Evolutionary conservation across 805 yeast species (phyloP).

Genomic region (Candida arabinofermentans): DNA sequence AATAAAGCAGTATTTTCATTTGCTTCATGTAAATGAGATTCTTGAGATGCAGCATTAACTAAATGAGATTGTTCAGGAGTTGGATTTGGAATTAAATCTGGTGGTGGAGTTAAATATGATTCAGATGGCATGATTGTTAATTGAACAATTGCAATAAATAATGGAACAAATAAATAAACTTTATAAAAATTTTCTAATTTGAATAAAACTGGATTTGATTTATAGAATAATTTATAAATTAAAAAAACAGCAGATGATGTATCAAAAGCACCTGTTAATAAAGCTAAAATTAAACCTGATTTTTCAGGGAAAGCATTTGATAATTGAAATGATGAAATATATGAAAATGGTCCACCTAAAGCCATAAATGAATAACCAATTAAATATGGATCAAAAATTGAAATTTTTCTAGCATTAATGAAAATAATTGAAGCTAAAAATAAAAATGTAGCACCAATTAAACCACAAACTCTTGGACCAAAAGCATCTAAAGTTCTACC

Average conservation of each 20-base stretch:
- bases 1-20: conserved; percentile 16
- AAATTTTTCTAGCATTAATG: conserved; percentile 34
- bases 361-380: conserved; percentile 51
- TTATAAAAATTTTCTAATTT: conserved; percentile 41
- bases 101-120: conserved; percentile 43
- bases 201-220: conserved; percentile 31
- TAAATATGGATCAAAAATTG: conserved; percentile 45
- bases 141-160: conserved; percentile 44
- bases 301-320: conserved; percentile 53
- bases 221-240: conserved; percentile 41
- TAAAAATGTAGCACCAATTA: conserved; percentile 46
- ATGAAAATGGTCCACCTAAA: conserved; percentile 55
- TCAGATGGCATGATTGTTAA: conserved; percentile 45
- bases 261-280: conserved; percentile 56
- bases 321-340: conserved; percentile 52
- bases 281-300: conserved; percentile 49
- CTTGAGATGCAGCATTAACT: conserved; percentile 27
- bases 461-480: conserved; percentile 53
- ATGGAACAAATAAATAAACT: conserved; percentile 45
- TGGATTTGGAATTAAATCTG: conserved; percentile 31
- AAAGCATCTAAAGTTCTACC: conserved; percentile 46
- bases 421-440: conserved; percentile 43
- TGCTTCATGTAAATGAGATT: conserved; percentile 19
- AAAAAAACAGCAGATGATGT: conserved; percentile 54
- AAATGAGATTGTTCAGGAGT: conserved; percentile 24